Conservation (phyloP, 2,329 filamentous ascomycete species). For the Cladophialophora bantiana region DNA sequence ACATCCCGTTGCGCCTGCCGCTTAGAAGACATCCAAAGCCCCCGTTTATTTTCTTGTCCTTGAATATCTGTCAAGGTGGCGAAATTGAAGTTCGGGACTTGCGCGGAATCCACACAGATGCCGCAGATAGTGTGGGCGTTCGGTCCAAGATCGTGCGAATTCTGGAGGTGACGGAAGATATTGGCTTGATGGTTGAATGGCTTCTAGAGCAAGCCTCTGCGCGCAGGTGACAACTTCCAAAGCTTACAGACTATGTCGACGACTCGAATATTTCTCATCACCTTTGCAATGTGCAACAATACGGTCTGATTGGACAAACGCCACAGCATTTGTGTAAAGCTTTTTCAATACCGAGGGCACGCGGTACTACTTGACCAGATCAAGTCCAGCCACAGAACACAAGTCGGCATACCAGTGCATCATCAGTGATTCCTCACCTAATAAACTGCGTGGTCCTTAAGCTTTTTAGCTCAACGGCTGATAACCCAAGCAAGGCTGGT, state of each 20-base stretch:
- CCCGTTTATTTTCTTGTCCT: constrained; percentile 32
- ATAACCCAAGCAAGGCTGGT: neutral
- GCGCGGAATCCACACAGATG: constrained; percentile 45
- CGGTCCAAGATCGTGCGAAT: constrained; percentile 49
- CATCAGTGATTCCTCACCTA: neutral
- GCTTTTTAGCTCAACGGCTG: neutral
- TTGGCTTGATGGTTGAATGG: constrained; percentile 55
- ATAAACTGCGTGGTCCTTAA: neutral
- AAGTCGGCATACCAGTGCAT: neutral
- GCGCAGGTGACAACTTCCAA: neutral
- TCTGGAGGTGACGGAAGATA: constrained; percentile 53
- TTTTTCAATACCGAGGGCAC: neutral
- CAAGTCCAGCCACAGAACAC: neutral
- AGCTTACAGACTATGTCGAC: neutral
- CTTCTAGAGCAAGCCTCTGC: constrained; percentile 40
- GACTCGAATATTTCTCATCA: neutral
- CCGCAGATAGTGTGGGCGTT: constrained; percentile 40
- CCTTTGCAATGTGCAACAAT: neutral
- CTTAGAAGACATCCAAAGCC: constrained; percentile 11
- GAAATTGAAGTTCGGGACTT: constrained; percentile 49
- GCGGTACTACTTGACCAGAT: neutral
- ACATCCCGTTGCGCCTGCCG: constrained; percentile 27
- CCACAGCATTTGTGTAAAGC: neutral
- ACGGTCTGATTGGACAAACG: neutral
- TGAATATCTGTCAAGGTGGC: constrained; percentile 52